These are phyloP conservation scores for Cyberlindnera amylophila DNA, from an alignment of 805 yeast genomes.

Conservation along the genomic window DNA sequence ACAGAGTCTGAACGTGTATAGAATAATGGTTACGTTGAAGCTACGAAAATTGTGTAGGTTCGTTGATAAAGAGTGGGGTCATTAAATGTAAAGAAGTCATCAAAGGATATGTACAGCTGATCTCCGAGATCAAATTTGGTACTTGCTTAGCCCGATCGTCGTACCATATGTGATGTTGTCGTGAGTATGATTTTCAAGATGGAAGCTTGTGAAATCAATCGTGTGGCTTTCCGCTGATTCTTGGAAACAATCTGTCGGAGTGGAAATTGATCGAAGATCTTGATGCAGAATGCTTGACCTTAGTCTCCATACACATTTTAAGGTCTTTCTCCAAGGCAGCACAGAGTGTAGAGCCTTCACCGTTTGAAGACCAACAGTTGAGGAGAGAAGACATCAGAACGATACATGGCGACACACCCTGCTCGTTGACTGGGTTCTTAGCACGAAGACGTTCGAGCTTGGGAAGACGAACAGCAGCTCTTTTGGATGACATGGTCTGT, in stretches of 20 bases:
- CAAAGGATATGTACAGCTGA: constrained; percentile 5
- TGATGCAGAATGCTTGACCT: constrained; percentile 26
- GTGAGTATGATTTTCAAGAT: too few species aligned
- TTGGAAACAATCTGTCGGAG: constrained; percentile 46
- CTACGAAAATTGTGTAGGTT: neutral
- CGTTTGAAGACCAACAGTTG: constrained; percentile 96
- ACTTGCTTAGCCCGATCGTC: too few species aligned
- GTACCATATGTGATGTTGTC: neutral
- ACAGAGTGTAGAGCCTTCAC: constrained; percentile 74
- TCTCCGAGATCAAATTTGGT: too few species aligned
- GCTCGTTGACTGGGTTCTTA: constrained; percentile 55
- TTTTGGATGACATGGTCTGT: constrained; percentile 29
- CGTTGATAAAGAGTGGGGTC: constrained; percentile 1
- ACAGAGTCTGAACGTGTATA: constrained; percentile 35
- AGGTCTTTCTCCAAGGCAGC: constrained; percentile 61
- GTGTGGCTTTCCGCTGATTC: constrained; percentile 47
- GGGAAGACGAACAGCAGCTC: constrained; percentile 48
- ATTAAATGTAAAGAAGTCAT: constrained; percentile 3
- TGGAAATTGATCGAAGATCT: constrained; percentile 49
- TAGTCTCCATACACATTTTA: constrained; percentile 63
- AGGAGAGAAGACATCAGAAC: constrained; percentile 80
- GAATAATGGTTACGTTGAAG: too few species aligned
- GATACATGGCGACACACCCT: constrained; percentile 66
- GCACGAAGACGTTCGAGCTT: constrained; percentile 72
- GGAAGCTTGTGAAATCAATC: constrained; percentile 25